Percentiles rank a stretch among this genome's conserved stretches.
Conservation (phyloP, 352 stramenopile species). For the Phytopythium kandeliae region DNA sequence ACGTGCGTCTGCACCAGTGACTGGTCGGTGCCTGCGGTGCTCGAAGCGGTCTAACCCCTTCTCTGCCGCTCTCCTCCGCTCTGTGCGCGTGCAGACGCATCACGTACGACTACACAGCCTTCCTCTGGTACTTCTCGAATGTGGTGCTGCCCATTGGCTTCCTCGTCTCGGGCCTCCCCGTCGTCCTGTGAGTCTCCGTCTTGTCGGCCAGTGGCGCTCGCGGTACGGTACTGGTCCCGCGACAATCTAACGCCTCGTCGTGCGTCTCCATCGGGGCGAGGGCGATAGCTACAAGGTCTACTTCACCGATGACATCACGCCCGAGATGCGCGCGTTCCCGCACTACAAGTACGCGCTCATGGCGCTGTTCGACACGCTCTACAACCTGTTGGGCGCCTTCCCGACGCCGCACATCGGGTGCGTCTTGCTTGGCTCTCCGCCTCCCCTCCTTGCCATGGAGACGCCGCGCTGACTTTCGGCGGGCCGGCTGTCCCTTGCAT, state of each 20-base stretch:
- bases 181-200: constrained; percentile 47
- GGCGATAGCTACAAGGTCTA: constrained; percentile 69
- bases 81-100: constrained; percentile 44
- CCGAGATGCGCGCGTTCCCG: constrained; percentile 74
- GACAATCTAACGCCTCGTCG: not conserved
- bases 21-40: too few relatives aligned
- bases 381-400: constrained; percentile 78
- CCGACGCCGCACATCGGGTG: constrained; percentile 83
- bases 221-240: not conserved
- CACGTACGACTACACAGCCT: constrained; percentile 84
- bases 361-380: constrained; percentile 80
- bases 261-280: not conserved
- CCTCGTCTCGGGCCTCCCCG: constrained; percentile 62
- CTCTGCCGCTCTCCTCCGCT: not conserved
- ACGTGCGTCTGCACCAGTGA: too few relatives aligned
- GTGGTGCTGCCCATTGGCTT: constrained; percentile 78
- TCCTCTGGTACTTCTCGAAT: constrained; percentile 87
- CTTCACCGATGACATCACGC: constrained; percentile 81
- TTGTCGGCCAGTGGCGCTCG: not conserved
- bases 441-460: not conserved
- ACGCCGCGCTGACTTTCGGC: too few relatives aligned
- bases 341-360: constrained; percentile 88
- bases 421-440: too few relatives aligned
- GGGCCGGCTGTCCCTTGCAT: too few relatives aligned
- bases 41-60: too few relatives aligned